These are phyloP conservation scores for Penicillium sp. DNA, from an alignment of 2,329 filamentous ascomycete species.

Conservation along the genomic window DNA sequence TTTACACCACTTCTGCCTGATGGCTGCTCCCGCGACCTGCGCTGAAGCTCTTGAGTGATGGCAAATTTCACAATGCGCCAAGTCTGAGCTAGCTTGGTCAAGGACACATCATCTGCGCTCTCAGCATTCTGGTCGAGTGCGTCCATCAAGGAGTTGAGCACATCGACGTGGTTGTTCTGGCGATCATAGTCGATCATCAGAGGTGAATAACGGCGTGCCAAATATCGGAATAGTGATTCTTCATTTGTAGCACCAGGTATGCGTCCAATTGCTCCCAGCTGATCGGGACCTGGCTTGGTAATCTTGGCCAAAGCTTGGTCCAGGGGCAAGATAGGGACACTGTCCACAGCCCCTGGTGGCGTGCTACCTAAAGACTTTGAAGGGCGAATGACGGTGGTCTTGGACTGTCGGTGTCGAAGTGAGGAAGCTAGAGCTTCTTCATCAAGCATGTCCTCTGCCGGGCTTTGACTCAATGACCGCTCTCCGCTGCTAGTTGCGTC, in stretches of 20 bases:
- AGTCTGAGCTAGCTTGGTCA: constrained; percentile 56
- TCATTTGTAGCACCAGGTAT: constrained; percentile 49
- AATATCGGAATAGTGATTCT: constrained; percentile 41
- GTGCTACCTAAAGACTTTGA: constrained; percentile 56
- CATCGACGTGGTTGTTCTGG: constrained; percentile 22
- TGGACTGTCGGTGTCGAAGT: constrained; percentile 48
- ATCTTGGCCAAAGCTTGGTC: constrained; percentile 51
- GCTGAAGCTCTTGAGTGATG: constrained; percentile 50
- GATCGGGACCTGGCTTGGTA: constrained; percentile 40
- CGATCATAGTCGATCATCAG: constrained; percentile 33
- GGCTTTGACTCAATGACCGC: constrained; percentile 51
- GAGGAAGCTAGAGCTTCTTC: constrained; percentile 55
- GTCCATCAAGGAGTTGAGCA: constrained; percentile 37
- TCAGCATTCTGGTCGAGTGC: constrained; percentile 56
- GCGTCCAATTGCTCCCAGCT: constrained; percentile 52
- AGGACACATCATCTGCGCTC: constrained; percentile 51
- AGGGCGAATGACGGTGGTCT: constrained; percentile 47
- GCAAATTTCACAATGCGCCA: constrained; percentile 58
- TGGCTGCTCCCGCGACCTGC: constrained; percentile 37
- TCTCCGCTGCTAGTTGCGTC: constrained; percentile 49
- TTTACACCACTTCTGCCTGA: constrained; percentile 19
- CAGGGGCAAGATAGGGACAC: constrained; percentile 50
- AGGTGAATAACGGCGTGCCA: constrained; percentile 45
- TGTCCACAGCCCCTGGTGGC: constrained; percentile 50
- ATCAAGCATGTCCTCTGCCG: constrained; percentile 58